Percentiles rank a stretch among this genome's conserved stretches.
phyloP scores from a whole-genome alignment of 140 eudicot genomes.

The Flaveria floridana region DNA sequence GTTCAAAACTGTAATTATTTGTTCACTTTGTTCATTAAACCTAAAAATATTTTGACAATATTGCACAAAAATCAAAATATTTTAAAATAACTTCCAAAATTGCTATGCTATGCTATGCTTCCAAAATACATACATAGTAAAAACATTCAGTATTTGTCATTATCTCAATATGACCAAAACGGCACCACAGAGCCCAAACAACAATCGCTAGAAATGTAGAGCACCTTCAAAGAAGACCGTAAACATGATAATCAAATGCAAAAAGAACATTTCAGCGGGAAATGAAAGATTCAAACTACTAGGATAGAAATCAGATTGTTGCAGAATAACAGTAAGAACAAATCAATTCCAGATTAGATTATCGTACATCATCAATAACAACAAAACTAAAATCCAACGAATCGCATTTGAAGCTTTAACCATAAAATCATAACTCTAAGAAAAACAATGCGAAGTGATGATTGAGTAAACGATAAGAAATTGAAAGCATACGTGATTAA shows the following conservation, averaged over 20 bases:
- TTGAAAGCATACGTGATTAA: conserved; percentile 19
- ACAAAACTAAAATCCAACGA: not conserved
- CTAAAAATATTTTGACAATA: no score
- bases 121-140: no score
- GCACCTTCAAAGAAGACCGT: not conserved
- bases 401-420: conserved; percentile 3
- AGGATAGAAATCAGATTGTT: not conserved
- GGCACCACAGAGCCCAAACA: not conserved
- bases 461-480: not conserved
- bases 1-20: no score
- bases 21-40: no score
- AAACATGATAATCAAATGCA: not conserved
- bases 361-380: conserved; percentile 3
- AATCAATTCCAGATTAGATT: not conserved
- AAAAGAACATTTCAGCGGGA: conserved; percentile 12
- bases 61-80: no score
- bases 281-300: conserved; percentile 3
- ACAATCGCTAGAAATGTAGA: not conserved
- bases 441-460: not conserved
- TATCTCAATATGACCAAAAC: no score
- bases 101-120: no score
- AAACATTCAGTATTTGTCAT: no score
- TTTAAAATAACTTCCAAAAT: no score
- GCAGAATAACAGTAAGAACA: not conserved
- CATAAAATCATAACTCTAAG: not conserved